phyloP scores from a whole-genome alignment of 768 basidiomycete species.

The Suillus cothurnatus region DNA sequence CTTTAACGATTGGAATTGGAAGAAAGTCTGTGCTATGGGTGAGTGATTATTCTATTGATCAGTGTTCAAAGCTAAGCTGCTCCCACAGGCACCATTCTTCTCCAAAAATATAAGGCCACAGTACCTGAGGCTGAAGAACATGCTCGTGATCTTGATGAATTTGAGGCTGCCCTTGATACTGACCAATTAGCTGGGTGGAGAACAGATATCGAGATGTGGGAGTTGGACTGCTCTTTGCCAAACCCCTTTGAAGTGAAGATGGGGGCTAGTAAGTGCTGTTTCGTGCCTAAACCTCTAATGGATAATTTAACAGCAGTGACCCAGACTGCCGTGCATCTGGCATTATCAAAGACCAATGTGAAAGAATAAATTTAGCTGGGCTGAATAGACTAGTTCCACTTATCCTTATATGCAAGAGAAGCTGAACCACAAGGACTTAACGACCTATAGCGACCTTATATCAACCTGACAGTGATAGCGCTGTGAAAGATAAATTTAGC shows the following conservation, averaged over 20 bases:
- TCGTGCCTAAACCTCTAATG: neutral
- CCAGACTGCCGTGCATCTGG: constrained; percentile 17
- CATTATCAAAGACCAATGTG: constrained; percentile 26
- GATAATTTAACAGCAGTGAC: constrained; percentile 12
- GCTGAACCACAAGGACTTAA: no score
- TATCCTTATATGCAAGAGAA: no score
- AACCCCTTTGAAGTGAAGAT: constrained; percentile 24
- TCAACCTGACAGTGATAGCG: no score
- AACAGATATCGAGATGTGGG: constrained; percentile 22
- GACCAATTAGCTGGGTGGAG: constrained; percentile 20
- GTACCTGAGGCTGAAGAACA: neutral
- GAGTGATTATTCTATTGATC: constrained; percentile 1
- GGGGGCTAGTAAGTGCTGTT: constrained; percentile 5
- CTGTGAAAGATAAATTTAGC: no score
- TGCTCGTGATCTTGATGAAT: neutral
- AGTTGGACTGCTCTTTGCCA: constrained; percentile 19
- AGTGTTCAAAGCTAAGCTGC: neutral
- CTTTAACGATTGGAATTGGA: constrained; percentile 36
- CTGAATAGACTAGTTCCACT: no score
- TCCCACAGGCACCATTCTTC: constrained; percentile 3
- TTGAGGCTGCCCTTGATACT: neutral
- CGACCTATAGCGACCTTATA: no score
- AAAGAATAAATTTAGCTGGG: no score
- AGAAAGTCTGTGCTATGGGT: constrained; percentile 30
- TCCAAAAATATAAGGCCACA: constrained; percentile 3